Conservation (phyloP, 495 filamentous ascomycete species). For the Trichoderma orchidacearum region DNA sequence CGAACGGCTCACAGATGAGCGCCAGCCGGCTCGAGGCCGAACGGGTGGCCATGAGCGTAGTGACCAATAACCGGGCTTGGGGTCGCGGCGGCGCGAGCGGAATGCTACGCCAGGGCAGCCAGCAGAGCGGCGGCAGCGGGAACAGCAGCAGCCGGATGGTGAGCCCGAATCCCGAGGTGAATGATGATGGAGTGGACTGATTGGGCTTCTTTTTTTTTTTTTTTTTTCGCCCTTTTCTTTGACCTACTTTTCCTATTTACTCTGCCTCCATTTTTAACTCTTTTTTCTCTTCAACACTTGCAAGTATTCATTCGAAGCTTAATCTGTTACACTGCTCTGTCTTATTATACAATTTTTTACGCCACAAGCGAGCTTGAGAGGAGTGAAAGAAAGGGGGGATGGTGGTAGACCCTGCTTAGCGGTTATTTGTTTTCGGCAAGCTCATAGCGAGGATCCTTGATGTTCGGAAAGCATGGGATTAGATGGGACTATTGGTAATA, state of each 20-base stretch:
- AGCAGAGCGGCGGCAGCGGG: constrained; percentile 4
- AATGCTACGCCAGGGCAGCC: constrained; percentile 14
- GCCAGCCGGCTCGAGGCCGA: constrained; percentile 17
- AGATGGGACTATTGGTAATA: too few relatives aligned
- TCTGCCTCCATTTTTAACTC: background rate
- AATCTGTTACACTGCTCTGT: background rate
- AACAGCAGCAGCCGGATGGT: constrained; percentile 3
- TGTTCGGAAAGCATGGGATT: too few relatives aligned
- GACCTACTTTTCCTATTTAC: background rate
- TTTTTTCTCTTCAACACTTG: background rate
- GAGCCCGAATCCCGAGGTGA: background rate
- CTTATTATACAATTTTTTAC: background rate
- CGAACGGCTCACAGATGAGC: background rate
- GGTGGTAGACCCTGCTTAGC: background rate
- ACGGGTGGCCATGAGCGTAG: constrained; percentile 24
- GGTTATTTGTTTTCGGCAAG: too few relatives aligned
- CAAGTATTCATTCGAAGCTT: background rate
- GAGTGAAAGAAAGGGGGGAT: too few relatives aligned
- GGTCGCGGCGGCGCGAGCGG: constrained; percentile 17
- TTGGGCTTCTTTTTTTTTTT: constrained; percentile 1
- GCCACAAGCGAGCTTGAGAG: background rate
- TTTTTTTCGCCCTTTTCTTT: background rate
- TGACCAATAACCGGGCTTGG: constrained; percentile 23
- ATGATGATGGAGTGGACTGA: constrained; percentile 15
- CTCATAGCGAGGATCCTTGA: too few relatives aligned